phyloP scores from a whole-genome alignment of 2,329 filamentous ascomycete species.

The Xylariaceae sp. region DNA sequence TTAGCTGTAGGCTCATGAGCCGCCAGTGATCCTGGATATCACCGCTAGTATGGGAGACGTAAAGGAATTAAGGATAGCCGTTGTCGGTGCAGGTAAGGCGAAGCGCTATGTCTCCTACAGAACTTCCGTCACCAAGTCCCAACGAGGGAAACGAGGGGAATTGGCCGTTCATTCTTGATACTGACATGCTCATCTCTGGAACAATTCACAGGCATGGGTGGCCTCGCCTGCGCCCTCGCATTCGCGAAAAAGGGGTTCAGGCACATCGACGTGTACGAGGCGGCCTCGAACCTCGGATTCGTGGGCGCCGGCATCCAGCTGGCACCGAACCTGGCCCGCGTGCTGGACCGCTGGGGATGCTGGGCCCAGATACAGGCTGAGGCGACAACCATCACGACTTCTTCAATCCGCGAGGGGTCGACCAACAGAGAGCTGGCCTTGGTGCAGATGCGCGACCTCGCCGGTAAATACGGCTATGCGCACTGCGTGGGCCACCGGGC shows the following conservation, averaged over 20 bases:
- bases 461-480: slow-evolving; percentile 63
- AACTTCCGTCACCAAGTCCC: too few species aligned
- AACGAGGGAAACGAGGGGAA: too few species aligned
- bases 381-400: slow-evolving; percentile 64
- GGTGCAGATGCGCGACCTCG: slow-evolving; percentile 63
- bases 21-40: too few species aligned
- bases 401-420: slow-evolving; percentile 69
- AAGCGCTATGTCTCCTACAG: too few species aligned
- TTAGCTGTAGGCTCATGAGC: too few species aligned
- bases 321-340: slow-evolving; percentile 74
- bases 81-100: slow-evolving; percentile 46
- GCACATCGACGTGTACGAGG: slow-evolving; percentile 68
- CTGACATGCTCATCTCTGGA: too few species aligned
- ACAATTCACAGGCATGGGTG: slow-evolving; percentile 64
- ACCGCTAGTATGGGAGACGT: slow-evolving; percentile 30
- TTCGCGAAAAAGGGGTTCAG: slow-evolving; percentile 72
- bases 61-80: slow-evolving; percentile 37
- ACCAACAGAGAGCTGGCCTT: slow-evolving; percentile 64
- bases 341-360: slow-evolving; percentile 66
- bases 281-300: slow-evolving; percentile 67
- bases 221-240: slow-evolving; percentile 64
- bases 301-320: slow-evolving; percentile 82
- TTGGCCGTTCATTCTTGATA: too few species aligned
- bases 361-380: slow-evolving; percentile 62
- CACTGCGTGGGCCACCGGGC: slow-evolving; percentile 77